phyloP scores from a whole-genome alignment of 345 rosid genomes.

The Erodium maritimum region DNA sequence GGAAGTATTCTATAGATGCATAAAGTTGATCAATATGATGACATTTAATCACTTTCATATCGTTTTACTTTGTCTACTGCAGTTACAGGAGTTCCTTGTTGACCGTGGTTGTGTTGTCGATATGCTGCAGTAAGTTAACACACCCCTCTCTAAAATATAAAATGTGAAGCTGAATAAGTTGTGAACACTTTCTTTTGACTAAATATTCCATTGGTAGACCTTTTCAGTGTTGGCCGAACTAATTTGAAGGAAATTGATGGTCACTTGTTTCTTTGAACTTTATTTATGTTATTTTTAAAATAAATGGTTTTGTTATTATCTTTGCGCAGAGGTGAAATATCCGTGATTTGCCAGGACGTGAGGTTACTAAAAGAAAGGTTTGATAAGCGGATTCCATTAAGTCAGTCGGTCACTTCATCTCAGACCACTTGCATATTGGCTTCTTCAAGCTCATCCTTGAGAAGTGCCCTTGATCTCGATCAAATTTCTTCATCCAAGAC shows the following conservation, averaged over 20 bases:
- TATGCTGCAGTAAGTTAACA: conserved; percentile 61
- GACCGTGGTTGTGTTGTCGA: conserved; percentile 69
- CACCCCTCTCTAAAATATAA: neutral
- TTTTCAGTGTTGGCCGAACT: too few relatives aligned
- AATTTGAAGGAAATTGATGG: too few relatives aligned
- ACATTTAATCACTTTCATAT: neutral
- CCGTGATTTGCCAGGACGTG: conserved; percentile 80
- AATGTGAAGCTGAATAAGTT: neutral
- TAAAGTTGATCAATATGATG: too few relatives aligned
- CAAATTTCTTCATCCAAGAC: neutral
- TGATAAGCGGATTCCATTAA: conserved; percentile 50
- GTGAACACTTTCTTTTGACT: too few relatives aligned
- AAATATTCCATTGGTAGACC: too few relatives aligned
- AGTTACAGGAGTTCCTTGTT: conserved; percentile 71
- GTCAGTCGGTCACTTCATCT: conserved; percentile 61
- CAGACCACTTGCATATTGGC: conserved; percentile 79
- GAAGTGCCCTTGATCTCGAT: conserved; percentile 9
- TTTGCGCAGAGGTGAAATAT: conserved; percentile 71
- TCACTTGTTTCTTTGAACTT: neutral
- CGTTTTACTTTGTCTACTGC: conserved; percentile 15
- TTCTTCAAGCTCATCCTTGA: conserved; percentile 47
- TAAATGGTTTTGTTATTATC: neutral
- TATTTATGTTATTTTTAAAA: too few relatives aligned
- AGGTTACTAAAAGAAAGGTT: conserved; percentile 60
- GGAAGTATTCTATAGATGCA: neutral